Base-by-base conservation (phyloP, 2,329 filamentous ascomycete genomes). In the Cladobotryum protrusum region DNA sequence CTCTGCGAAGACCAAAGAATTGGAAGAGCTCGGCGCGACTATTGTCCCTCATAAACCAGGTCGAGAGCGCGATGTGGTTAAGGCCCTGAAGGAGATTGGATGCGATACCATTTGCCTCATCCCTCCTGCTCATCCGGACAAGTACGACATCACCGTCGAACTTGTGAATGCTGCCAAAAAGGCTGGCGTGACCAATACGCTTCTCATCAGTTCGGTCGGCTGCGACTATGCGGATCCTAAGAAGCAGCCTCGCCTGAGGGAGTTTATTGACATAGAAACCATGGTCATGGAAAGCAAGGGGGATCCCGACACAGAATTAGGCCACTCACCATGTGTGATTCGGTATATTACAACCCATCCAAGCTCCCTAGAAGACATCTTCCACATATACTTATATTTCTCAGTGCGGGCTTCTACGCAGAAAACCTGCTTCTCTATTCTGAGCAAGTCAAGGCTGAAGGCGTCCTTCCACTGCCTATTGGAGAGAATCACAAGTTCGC, bases 241-340 rank as follows among this genome's bases (percentile, higher is more conserved):
- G 29, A 72, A 63, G 55, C 76, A 79, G 63, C 76, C 75, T 3
- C 61, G 67, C 1, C 58, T 79, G 29, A 64, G 75, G 1, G 72
- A 77, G 62, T 78, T 79, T 54, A 70, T 78, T 42, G 72, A 77
- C 44, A 57, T 79, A 5, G 75, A 79, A 60, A 59, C 55, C 8
- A 34, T 69, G 45, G 66, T 75, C 13, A 54, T 78, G 57, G 59
- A 59, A 5, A 49, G 62, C 7, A 78, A 78, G 54, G 74, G 74
- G 0, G 70, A 76, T 54, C 37, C 65, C 0, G 59, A 50, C 5
- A 70, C 65, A 0, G 44, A 59, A 3, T 60, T 68, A 3, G 73
- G 72, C 1, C 63, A 69, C 53, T 75, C 71, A 12, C 70, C 72
- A 17, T 70, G 70, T 52, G 63, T 76, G 8, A 74, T 77, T 53